Base-by-base conservation (phyloP, 2,329 filamentous ascomycete species). In the Colletotrichum lindemuthianum region DNA sequence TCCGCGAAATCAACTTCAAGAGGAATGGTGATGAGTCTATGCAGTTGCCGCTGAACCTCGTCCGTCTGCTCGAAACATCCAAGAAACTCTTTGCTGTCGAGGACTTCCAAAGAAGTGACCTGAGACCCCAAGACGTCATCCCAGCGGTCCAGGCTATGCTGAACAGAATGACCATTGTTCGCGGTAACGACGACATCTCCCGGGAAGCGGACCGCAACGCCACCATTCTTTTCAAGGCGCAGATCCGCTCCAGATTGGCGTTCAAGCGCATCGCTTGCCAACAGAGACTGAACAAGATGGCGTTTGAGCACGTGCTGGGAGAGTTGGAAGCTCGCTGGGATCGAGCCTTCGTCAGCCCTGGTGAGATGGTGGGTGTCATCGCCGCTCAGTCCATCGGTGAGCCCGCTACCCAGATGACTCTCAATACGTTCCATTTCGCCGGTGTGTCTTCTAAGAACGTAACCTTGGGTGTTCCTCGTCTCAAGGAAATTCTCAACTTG, bases 381-480 rank as follows among this genome's bases (percentile, higher is more conserved):
- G 96, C 96, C 68, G 96, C 96, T 7, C 96, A 99, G 81, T 99
- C 96, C 37, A 99, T 99, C 75, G 96, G 96, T 82, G 96, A 99
- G 79, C 96, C 96, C 44, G 96, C 96, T 24, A 99, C 96, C 1
- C 96, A 99, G 84, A 99, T 99, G 96, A 99, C 96, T 1, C 82
- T 99, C 66, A 99, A 99, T 82, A 99, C 96, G 32, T 99, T 99
- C 91, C 96, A 99, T 85, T 99, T 99, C 78, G 94, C 96, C 78
- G 96, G 96, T 97, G 93, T 99, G 66, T 97, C 96, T 41, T 97
- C 95, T 32, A 99, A 99, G 90, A 99, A 99, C 85, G 95, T 99
- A 59, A 99, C 96, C 0, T 90, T 99, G 52, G 96, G 96, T 93
- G 96, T 99, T 47, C 96, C 96, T 47, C 95, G 96, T 89, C 88